Evolutionary conservation across 2,329 filamentous ascomycete genomes (phyloP).

Genomic region (Orbilia blumenaviensis): DNA sequence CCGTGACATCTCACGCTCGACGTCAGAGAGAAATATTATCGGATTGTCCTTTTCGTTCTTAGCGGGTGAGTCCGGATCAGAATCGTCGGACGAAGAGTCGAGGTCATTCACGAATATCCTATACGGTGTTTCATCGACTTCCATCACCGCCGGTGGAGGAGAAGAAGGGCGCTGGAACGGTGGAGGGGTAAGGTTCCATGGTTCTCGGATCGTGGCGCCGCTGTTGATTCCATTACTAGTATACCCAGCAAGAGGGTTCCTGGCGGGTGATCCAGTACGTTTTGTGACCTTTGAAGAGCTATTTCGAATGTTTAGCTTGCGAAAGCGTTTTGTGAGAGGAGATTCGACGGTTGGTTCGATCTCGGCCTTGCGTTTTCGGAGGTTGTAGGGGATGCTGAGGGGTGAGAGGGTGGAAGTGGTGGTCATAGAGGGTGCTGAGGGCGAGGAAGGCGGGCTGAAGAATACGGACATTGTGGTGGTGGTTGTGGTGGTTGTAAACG

Average conservation of each 20-base stretch:
- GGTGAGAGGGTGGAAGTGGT: not conserved
- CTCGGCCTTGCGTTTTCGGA: conserved; percentile 52
- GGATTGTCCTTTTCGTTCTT: conserved; percentile 68
- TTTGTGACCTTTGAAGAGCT: conserved; percentile 53
- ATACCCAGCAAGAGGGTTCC: conserved; percentile 55
- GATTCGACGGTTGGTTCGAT: conserved; percentile 56
- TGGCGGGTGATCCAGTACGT: conserved; percentile 52
- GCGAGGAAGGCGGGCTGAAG: conserved; percentile 27
- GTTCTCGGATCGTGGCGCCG: conserved; percentile 51
- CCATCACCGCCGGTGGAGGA: conserved; percentile 41
- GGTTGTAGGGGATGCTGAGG: conserved; percentile 38
- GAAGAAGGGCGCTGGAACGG: conserved; percentile 36
- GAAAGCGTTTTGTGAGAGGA: conserved; percentile 64
- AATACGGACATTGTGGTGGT: conserved; percentile 41
- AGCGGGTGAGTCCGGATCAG: conserved; percentile 69
- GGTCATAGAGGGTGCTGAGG: conserved; percentile 7
- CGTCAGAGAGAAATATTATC: conserved; percentile 82
- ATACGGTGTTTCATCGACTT: conserved; percentile 72
- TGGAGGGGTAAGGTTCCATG: conserved; percentile 84
- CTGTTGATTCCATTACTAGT: conserved; percentile 64
- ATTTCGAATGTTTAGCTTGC: conserved; percentile 65
- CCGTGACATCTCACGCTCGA: conserved; percentile 79
- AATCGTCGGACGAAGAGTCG: conserved; percentile 78
- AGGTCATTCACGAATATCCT: conserved; percentile 85
- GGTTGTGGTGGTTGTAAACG: conserved; percentile 5